These are phyloP conservation scores for Pythium pyrilobum DNA, from an alignment of 352 stramenopile genomes.

Conservation along the genomic window DNA sequence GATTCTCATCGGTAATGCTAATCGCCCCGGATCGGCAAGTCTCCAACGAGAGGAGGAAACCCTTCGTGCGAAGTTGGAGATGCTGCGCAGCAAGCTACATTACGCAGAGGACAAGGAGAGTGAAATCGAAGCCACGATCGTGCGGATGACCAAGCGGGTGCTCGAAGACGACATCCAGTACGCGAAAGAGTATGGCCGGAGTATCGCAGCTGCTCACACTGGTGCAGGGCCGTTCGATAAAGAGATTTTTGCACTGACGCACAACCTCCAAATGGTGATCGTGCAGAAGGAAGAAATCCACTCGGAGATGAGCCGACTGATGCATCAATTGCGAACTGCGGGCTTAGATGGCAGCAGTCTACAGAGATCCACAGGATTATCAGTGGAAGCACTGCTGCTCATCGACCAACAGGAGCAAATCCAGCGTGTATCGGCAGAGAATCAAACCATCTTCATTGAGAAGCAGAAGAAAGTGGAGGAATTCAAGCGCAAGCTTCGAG, in stretches of 20 bases:
- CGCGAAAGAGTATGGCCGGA: conserved; percentile 16
- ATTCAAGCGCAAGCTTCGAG: conserved; percentile 33
- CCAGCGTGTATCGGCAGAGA: conserved; percentile 1
- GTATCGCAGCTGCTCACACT: conserved; percentile 4
- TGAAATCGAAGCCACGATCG: conserved; percentile 65
- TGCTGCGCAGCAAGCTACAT: conserved; percentile 49
- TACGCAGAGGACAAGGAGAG: conserved; percentile 62
- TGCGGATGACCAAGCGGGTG: conserved; percentile 67
- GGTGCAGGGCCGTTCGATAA: conserved; percentile 42
- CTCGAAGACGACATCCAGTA: conserved; percentile 39
- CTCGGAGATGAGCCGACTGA: conserved; percentile 60
- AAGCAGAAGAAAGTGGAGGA: conserved; percentile 38
- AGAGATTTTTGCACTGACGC: conserved; percentile 69
- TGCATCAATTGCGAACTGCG: conserved; percentile 25
- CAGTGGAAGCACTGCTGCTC: conserved; percentile 3
- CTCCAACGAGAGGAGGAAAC: conserved; percentile 39
- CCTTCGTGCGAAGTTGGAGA: conserved; percentile 43
- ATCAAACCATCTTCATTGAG: conserved; percentile 24
- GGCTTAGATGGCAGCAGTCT: background rate
- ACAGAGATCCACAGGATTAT: conserved; percentile 3
- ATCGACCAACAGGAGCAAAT: conserved; percentile 21
- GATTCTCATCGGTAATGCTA: background rate
- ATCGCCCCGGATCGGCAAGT: background rate
- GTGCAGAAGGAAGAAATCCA: conserved; percentile 75
- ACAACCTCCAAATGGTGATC: conserved; percentile 70